Conservation (phyloP, 495 filamentous ascomycete genomes). For the Xylaria acuta region DNA sequence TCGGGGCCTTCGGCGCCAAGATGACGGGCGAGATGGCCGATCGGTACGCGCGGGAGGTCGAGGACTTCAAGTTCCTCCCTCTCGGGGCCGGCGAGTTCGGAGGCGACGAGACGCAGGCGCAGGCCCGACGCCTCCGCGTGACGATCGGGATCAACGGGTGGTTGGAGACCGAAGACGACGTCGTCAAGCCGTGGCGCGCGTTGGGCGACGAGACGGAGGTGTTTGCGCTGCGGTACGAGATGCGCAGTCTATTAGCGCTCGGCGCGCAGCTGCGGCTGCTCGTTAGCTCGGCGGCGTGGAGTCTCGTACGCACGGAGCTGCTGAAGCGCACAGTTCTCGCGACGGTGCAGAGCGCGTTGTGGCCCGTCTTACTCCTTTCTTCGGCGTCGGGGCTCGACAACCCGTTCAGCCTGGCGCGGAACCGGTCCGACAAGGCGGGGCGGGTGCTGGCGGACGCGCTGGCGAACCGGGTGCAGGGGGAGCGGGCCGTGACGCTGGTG, state of each 20-base stretch:
- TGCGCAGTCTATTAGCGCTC: conserved; percentile 73
- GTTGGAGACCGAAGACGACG: conserved; percentile 72
- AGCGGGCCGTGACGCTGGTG: conserved; percentile 81
- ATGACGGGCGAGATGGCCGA: conserved; percentile 89
- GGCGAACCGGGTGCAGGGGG: conserved; percentile 83
- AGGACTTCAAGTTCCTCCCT: conserved; percentile 87
- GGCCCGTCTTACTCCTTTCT: conserved; percentile 77
- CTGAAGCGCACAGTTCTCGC: conserved; percentile 78
- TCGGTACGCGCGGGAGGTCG: conserved; percentile 81
- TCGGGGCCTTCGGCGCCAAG: conserved; percentile 84
- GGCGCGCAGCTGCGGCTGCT: conserved; percentile 72
- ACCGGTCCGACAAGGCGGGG: conserved; percentile 81
- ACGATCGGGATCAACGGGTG: conserved; percentile 87
- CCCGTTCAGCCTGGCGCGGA: conserved; percentile 79
- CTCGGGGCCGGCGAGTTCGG: conserved; percentile 56
- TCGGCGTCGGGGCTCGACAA: conserved; percentile 75
- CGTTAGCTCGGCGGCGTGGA: conserved; percentile 75
- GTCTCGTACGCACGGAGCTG: conserved; percentile 71
- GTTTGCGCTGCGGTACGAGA: conserved; percentile 84
- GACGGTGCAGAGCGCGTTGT: conserved; percentile 71
- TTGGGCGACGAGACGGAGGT: conserved; percentile 72
- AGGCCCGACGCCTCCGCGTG: conserved; percentile 69
- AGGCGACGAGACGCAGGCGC: conserved; percentile 34
- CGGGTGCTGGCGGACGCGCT: conserved; percentile 82
- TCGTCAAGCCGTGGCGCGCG: conserved; percentile 76